Evolutionary conservation across 257 asterid genomes (phyloP).

Genomic region (Rhazya stricta): DNA sequence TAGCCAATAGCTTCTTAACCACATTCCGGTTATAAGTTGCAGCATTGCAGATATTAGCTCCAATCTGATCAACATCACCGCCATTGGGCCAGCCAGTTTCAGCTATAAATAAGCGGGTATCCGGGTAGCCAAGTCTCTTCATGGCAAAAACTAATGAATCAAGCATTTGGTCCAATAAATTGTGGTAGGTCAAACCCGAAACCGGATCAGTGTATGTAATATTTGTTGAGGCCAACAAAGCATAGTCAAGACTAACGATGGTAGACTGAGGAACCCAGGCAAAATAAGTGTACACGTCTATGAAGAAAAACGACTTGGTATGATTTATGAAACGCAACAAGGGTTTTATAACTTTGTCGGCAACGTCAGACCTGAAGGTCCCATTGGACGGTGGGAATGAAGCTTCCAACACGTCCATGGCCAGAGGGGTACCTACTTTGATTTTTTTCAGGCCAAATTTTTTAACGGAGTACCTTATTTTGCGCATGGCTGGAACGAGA

Average conservation of each 20-base stretch:
- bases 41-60: slow-evolving; percentile 63
- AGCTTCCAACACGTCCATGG: slow-evolving; percentile 65
- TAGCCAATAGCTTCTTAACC: slow-evolving; percentile 45
- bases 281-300: slow-evolving; percentile 79
- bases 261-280: slow-evolving; percentile 61
- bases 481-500: slow-evolving; percentile 83
- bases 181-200: slow-evolving; percentile 56
- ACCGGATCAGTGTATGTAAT: slow-evolving; percentile 57
- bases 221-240: slow-evolving; percentile 49
- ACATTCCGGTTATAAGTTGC: slow-evolving; percentile 81
- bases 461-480: slow-evolving; percentile 53
- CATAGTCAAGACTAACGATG: slow-evolving; percentile 60
- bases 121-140: slow-evolving; percentile 64
- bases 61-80: slow-evolving; percentile 66
- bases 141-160: slow-evolving; percentile 67
- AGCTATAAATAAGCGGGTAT: slow-evolving; percentile 61
- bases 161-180: slow-evolving; percentile 77
- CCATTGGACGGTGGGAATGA: slow-evolving; percentile 87
- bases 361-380: slow-evolving; percentile 56
- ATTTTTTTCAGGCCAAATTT: slow-evolving; percentile 47
- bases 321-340: slow-evolving; percentile 52
- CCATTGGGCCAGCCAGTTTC: slow-evolving; percentile 97
- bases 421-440: slow-evolving; percentile 82
- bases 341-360: slow-evolving; percentile 51
- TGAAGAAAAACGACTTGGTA: slow-evolving; percentile 75